Base-by-base conservation (phyloP, 108 stramenopile species). In the Cyclostephanos tholiformis region DNA sequence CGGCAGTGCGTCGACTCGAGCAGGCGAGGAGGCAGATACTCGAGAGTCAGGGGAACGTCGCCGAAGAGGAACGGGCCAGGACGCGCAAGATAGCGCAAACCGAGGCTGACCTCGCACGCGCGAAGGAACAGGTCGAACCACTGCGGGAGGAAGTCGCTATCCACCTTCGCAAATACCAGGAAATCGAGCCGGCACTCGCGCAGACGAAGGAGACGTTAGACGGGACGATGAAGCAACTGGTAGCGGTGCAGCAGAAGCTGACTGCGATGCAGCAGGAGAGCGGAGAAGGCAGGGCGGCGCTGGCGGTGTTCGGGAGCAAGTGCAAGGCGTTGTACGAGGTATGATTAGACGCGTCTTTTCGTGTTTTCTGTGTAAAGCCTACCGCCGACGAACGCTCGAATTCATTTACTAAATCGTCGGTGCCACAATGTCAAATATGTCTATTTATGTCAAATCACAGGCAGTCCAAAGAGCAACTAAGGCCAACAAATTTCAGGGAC, bases 251-350 rank as follows among this genome's bases (percentile, higher is more conserved):
- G 29, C 35, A 71, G 23, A 81, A 67, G 32, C 64, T 91, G 59
- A 56, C 43, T 29, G 82, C 76, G 22, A 62, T 91, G 51, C 63
- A 89, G 63, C 30, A 55, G n/a, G 82, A 86, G 30, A 72, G 75
- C 16, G 78, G 78, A n/a, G 80, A 68, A 0, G 77, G 78, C 13
- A 72, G 52, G 22, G 87, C 83, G 68, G 81, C 88, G 11, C 60
- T 91, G 20, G 72, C 86, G 46, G 63, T 94, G 11, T 94, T 88
- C 81, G 93, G 93, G 11, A 76, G 62, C 23, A 77, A 82, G 48
- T 85, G 85, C 59, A 67, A 53, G 62, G 71, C 67, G 46, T 53
- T 79, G 71, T 73, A 81, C 59, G 79, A 74, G 46, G 62, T 79
- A 25, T 22, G 71, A 3, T 5, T 25, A 13, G 53, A 27, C 14